Evolutionary conservation across 495 filamentous ascomycete genomes (phyloP), one percentile per base, ranked within the genome.

Genomic region (Mytilinidion resinicola): DNA sequence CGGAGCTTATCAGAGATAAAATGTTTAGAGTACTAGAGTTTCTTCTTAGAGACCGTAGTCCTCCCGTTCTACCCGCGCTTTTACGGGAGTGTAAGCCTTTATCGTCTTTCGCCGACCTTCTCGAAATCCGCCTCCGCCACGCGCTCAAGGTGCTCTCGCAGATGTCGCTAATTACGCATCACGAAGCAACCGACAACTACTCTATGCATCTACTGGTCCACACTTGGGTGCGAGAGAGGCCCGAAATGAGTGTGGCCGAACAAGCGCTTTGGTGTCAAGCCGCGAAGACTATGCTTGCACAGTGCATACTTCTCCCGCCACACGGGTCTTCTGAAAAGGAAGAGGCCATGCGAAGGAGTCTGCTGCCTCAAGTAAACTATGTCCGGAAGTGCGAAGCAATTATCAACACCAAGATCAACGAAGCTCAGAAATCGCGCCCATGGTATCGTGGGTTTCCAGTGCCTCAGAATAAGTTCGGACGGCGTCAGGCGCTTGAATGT

Each of bases 161-260:
- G 49, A 57, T 69, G 37, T 73, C 67, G 0, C 58, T 77, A 7
- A 61, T 75, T 19, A 62, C 52, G 15, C 53, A 70, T 19, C 44
- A 71, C 14, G 59, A 67, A 15, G 34, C 37, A 9, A 55, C 48
- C 10, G 64, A 72, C 36, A 68, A 63, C 41, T 75, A 74, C 47
- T 73, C 65, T 9, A 75, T 77, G 67, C 74, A 76, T 63, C 71
- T 71, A 19, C 43, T 73, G 7, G 67, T 76, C 3, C 73, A 77
- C 41, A 57, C 43, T n/a, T 77, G 73, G 73, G 72, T 64, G 0
- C 59, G 74, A 35, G 63, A 75, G 37, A 53, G 74, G 46, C 67
- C 72, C 8, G 48, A 41, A 63, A 72, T 73, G 67, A 61, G 52
- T 8, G 53, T 60, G 1, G 30, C 56, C 19, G 65, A 76, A 47